Evolutionary conservation across 2,329 filamentous ascomycete species (phyloP).

Genomic region (Dactylellina parvicollis): DNA sequence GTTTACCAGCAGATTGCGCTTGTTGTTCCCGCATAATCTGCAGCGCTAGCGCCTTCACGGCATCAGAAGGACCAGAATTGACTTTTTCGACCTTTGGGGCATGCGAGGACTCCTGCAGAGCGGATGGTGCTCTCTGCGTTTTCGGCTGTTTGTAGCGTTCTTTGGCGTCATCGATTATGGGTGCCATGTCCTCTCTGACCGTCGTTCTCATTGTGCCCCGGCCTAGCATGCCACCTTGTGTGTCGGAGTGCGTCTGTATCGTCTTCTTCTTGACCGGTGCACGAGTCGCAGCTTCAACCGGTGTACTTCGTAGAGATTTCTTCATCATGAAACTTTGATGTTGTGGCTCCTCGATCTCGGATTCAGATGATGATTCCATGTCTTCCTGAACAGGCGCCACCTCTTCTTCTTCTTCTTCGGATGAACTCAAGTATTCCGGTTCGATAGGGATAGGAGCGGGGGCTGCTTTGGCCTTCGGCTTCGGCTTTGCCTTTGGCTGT

Average conservation of each 20-base stretch:
- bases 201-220: constrained; percentile 41
- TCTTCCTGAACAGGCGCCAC: constrained; percentile 4
- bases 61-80: constrained; percentile 33
- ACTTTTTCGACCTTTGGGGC: background rate
- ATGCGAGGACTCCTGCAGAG: constrained; percentile 8
- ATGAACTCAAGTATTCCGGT: constrained; percentile 34
- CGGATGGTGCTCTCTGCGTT: constrained; percentile 1
- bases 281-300: constrained; percentile 5
- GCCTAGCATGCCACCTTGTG: constrained; percentile 44
- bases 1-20: constrained; percentile 30
- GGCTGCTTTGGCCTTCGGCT: constrained; percentile 40
- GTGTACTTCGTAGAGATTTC: constrained; percentile 31
- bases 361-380: constrained; percentile 14
- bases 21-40: constrained; percentile 49
- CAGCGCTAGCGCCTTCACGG: constrained; percentile 38
- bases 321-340: constrained; percentile 1
- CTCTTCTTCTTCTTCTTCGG: constrained; percentile 29
- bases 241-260: constrained; percentile 47
- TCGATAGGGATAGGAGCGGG: no score
- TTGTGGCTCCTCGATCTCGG: constrained; percentile 1
- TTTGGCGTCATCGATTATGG: constrained; percentile 29
- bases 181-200: constrained; percentile 38
- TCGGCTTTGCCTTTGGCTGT: constrained; percentile 35
- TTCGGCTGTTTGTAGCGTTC: constrained; percentile 18
- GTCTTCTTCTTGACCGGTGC: constrained; percentile 37